phyloP scores from a whole-genome alignment of 495 filamentous ascomycete species.

The Podospora conica region DNA sequence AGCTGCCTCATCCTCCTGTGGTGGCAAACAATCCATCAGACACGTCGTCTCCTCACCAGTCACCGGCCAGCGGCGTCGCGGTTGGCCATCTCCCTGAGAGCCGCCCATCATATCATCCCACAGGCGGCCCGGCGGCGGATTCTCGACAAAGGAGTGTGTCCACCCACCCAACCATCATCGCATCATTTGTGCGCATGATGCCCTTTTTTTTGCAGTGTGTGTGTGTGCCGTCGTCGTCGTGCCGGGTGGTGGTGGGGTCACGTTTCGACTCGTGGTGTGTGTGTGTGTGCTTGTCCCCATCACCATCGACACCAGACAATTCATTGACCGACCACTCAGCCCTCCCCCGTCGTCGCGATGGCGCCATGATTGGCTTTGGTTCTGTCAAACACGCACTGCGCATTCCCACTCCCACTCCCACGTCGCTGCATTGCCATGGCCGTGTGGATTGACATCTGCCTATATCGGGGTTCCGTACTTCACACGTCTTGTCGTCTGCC shows the following conservation, averaged over 20 bases:
- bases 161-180: constrained; percentile 19
- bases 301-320: constrained; percentile 6
- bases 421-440: constrained; percentile 8
- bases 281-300: too few species aligned
- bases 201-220: constrained; percentile 17
- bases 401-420: background rate
- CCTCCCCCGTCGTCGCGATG: background rate
- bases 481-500: constrained; percentile 16
- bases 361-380: constrained; percentile 11
- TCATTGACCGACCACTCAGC: background rate
- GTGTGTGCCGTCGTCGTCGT: background rate
- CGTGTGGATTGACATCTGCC: constrained; percentile 16
- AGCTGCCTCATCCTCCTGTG: background rate
- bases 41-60: constrained; percentile 2
- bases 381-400: background rate
- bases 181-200: constrained; percentile 20
- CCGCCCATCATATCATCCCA: too few species aligned
- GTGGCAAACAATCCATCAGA: constrained; percentile 1
- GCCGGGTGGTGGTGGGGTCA: constrained; percentile 14
- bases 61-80: background rate
- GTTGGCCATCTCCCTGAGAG: constrained; percentile 4
- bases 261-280: constrained; percentile 9
- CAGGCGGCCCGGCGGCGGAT: background rate
- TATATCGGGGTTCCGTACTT: constrained; percentile 16
- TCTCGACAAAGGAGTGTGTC: constrained; percentile 3